Conservation (phyloP, 78 protist species). For the Dictyostelium brefeldianum region DNA sequence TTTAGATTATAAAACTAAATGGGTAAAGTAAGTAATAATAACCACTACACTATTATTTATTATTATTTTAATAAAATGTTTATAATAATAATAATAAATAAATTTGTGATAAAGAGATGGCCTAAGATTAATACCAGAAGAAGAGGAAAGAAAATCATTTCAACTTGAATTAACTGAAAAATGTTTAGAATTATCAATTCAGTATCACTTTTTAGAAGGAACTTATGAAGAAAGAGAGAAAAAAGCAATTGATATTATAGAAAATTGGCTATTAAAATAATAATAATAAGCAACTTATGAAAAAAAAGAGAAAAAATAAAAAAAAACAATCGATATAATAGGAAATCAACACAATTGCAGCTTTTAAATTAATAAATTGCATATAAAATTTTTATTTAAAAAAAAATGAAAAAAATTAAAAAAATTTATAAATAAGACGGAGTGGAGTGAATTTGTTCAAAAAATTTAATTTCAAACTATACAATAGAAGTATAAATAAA, state of each 20-base stretch:
- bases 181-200: neutral
- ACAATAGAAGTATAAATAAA: too few species aligned
- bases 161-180: slow-evolving; percentile 10
- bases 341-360: too few species aligned
- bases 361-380: too few species aligned
- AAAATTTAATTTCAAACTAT: too few species aligned
- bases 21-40: slow-evolving; percentile 27
- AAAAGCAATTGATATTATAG: neutral
- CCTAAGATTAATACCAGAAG: slow-evolving; percentile 26
- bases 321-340: neutral
- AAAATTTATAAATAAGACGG: too few species aligned
- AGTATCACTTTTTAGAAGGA: neutral
- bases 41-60: neutral
- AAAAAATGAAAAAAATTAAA: too few species aligned
- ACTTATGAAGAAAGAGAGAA: neutral
- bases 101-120: neutral
- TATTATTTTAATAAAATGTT: neutral
- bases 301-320: neutral
- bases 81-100: neutral
- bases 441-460: too few species aligned
- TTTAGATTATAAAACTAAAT: slow-evolving; percentile 42
- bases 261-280: neutral
- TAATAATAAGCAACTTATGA: neutral
- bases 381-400: too few species aligned
- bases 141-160: slow-evolving; percentile 17